Conservation (phyloP, 768 basidiomycete species). For the Postia placenta region DNA sequence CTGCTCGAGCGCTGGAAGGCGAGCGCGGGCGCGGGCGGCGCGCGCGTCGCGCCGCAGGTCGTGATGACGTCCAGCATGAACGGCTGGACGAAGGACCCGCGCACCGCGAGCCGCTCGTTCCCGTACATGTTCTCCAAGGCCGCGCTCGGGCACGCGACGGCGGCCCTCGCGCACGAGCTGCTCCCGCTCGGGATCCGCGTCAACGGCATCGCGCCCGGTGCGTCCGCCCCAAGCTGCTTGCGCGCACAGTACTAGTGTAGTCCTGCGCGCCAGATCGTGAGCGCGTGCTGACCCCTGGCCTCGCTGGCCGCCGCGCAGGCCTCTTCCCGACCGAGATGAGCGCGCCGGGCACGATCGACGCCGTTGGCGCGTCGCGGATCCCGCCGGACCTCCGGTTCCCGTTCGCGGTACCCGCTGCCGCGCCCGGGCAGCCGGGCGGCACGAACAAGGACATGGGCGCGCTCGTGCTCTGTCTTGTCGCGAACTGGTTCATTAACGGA, state of each 20-base stretch:
- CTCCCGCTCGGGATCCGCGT: conserved; percentile 41
- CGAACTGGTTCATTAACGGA: conserved; percentile 41
- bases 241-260: not conserved
- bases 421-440: conserved; percentile 23
- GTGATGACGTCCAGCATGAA: conserved; percentile 49
- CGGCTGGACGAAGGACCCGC: conserved; percentile 46
- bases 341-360: conserved; percentile 21
- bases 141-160: conserved; percentile 40
- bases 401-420: conserved; percentile 32
- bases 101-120: conserved; percentile 33
- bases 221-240: conserved; percentile 3
- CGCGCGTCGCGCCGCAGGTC: conserved; percentile 39
- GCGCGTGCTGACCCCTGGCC: not conserved
- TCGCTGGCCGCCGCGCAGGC: conserved; percentile 11
- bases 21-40: conserved; percentile 20
- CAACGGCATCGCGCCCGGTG: conserved; percentile 42
- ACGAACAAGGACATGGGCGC: conserved; percentile 37
- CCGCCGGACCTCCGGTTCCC: conserved; percentile 9
- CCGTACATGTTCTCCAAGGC: conserved; percentile 45
- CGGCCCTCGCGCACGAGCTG: conserved; percentile 41
- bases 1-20: conserved; percentile 43
- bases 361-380: conserved; percentile 18
- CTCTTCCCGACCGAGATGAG: conserved; percentile 29
- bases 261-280: not conserved
- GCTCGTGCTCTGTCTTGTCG: conserved; percentile 36